phyloP scores from a whole-genome alignment of 495 filamentous ascomycete species.

The Aspergillus diversus region DNA sequence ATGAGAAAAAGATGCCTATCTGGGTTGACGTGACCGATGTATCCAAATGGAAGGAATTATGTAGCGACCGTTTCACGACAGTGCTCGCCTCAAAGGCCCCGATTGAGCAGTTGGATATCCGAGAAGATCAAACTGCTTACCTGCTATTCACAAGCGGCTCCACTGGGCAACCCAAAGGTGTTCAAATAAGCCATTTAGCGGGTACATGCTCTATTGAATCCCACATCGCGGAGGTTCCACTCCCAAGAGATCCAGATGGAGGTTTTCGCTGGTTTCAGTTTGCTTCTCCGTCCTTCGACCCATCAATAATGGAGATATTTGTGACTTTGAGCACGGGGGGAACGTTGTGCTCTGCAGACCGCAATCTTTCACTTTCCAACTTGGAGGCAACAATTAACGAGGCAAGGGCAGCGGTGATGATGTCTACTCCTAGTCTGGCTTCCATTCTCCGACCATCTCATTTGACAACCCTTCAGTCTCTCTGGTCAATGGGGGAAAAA shows the following conservation, averaged over 20 bases:
- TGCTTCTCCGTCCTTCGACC: conserved; percentile 80
- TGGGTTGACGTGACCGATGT: conserved; percentile 35
- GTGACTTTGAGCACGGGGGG: conserved; percentile 69
- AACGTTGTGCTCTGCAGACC: conserved; percentile 55
- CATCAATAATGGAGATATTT: conserved; percentile 84
- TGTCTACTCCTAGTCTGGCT: conserved; percentile 39
- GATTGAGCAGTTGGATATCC: conserved; percentile 17
- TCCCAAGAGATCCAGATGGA: conserved; percentile 61
- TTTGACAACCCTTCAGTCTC: conserved; percentile 31
- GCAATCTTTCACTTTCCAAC: conserved; percentile 29
- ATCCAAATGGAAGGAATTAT: conserved; percentile 25
- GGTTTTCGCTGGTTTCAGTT: conserved; percentile 76
- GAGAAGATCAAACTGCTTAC: conserved; percentile 64
- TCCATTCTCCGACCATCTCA: conserved; percentile 31
- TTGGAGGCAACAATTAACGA: conserved; percentile 32
- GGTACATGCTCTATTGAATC: conserved; percentile 72
- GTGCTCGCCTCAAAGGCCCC: neutral
- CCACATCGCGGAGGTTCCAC: conserved; percentile 47
- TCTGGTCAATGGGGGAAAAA: conserved; percentile 40
- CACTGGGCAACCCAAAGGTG: conserved; percentile 84
- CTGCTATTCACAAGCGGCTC: conserved; percentile 88
- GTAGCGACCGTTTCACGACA: conserved; percentile 7
- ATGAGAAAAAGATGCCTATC: conserved; percentile 3
- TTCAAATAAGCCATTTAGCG: conserved; percentile 71
- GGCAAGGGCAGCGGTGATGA: conserved; percentile 32